Base-by-base conservation (phyloP, 768 basidiomycete species). In the Mrakia blollopis region DNA sequence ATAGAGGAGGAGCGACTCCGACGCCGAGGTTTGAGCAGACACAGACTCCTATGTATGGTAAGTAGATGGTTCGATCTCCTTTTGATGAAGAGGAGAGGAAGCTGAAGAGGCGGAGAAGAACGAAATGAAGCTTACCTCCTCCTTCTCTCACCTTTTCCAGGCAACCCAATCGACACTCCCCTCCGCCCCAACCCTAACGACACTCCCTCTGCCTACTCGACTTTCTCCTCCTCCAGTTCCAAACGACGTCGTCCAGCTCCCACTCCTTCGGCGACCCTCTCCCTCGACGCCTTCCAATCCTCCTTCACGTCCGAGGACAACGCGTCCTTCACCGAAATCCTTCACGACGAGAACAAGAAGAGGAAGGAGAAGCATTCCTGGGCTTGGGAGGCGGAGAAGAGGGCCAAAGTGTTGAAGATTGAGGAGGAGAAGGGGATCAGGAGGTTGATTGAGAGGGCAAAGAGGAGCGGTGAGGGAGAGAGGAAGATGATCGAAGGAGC, bases 261-360 rank as follows among this genome's bases (percentile, higher is more conserved):
- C 35, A 65, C 57, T 28, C 75, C 77, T 3, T 70, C 77, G 3
- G 61, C 85, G 3, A 82, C 86, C 77, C 84, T 93, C 81, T 89
- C 88, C 74, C 87, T 98, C 25, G 94, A 98, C 82, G 85, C 85
- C 23, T 99, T 98, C 83, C 97, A 98, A 83, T 89, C 92, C 0
- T 88, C 88, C 61, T 97, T 93, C 83, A 98, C 97, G 1, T 97
- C 94, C 0, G 94, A 98, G 82, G 97, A 99, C 84, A 99, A 99
- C 83, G 89, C 95, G 8, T 97, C 94, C 78, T 98, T 99, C 83
- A 93, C 94, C 13, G 87, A 92, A 79, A 95, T 98, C 77, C 85
- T 99, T 74, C 89, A 94, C 77, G 89, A 91, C 74, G 96, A 98
- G 86, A 98, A 99, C 82, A 72, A 72, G 44, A 87, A 87, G 80